These are phyloP conservation scores for Starmera dryadoides DNA, from an alignment of 805 yeast species.

Conservation along the genomic window DNA sequence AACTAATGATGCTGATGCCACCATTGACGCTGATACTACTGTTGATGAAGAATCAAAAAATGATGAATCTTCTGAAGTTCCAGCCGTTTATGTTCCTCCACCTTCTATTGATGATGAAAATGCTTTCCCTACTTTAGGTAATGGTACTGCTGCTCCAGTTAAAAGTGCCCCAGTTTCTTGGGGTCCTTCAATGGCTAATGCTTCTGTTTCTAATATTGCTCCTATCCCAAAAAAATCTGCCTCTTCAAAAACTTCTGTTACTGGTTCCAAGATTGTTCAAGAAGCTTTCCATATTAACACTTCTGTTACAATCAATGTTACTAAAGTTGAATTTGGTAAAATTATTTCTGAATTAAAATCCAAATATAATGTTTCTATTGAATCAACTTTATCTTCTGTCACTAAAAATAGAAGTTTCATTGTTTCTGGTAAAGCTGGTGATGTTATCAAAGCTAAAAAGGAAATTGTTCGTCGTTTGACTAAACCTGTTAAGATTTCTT, in stretches of 20 bases:
- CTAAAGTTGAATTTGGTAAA: constrained; percentile 61
- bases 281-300: constrained; percentile 73
- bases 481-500: constrained; percentile 55
- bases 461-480: constrained; percentile 71
- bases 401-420: constrained; percentile 78
- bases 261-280: constrained; percentile 57
- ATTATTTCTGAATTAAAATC: constrained; percentile 57
- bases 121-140: constrained; percentile 64
- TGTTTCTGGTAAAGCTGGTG: constrained; percentile 64
- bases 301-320: constrained; percentile 57
- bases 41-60: not conserved
- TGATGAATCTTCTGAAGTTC: constrained; percentile 6
- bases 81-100: constrained; percentile 13
- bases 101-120: constrained; percentile 43
- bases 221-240: constrained; percentile 17
- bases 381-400: constrained; percentile 71
- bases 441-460: constrained; percentile 64
- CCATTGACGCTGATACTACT: not conserved
- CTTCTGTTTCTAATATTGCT: constrained; percentile 16
- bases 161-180: constrained; percentile 20
- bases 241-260: constrained; percentile 21
- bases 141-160: constrained; percentile 24
- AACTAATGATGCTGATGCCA: not conserved
- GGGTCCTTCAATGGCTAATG: constrained; percentile 39
- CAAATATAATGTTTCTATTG: constrained; percentile 58